Evolutionary conservation across 345 rosid genomes (phyloP), one percentile per base, ranked within the genome.

Genomic region (Citrus maxima): DNA sequence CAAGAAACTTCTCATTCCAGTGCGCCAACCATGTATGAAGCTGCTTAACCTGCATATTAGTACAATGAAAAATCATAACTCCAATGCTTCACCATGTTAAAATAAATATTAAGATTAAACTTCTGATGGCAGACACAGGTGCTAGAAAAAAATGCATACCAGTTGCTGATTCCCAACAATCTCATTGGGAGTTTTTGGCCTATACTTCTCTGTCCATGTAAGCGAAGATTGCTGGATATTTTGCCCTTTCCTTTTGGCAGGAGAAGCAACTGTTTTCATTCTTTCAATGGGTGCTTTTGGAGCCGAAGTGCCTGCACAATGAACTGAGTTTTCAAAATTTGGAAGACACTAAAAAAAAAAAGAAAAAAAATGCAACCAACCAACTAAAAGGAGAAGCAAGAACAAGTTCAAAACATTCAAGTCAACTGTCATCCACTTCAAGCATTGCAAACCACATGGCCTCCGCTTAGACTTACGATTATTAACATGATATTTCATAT

Each of bases 201-300:
- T 88, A 74, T 96, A 91, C 81, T 94, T 94, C 67, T 93, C 99
- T 59, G 95, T 91, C 99, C 97, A 96, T 73, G 91, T 77, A 90
- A 90, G 83, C 60, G 87, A 84, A 80, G 92, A 77, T 30, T 77
- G 81, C 58, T 71, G 83, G 34, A 55, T 60, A 78, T 80, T 67
- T 81, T 87, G 86, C 70, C 77, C 85, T 83, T 90, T 89, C 72
- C 66, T 86, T 82, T 89, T 88, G 13, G 83, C 83, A 46, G 89
- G 84, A 62, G 80, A 62, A 58, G 85, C 69, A 74, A 64, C 67
- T 60, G 82, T 40, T 12, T 60, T 68, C 46, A 82, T 74, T 76
- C 79, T 85, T 83, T 81, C 83, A n/a, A 10, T 70, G 55, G 88
- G 38, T 66, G 74, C 84, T 81, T 66, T 62, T 73, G 85, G 70